Conservation (phyloP, 768 basidiomycete genomes). For the Boletales sp. region DNA sequence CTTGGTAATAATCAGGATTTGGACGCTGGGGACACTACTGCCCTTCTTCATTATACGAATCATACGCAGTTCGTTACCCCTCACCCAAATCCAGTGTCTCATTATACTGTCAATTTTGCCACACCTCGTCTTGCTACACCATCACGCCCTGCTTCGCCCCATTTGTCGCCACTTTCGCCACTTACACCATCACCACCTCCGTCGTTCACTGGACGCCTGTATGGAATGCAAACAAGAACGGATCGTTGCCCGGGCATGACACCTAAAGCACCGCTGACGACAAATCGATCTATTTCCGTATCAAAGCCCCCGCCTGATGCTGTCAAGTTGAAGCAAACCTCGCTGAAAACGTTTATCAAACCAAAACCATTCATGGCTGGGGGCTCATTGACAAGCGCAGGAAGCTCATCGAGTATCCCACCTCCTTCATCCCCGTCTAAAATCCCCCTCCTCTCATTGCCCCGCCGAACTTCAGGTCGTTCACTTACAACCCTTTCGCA, state of each 20-base stretch:
- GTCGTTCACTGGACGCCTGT: slow-evolving; percentile 25
- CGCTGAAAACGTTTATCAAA: slow-evolving; percentile 22
- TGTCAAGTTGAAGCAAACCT: slow-evolving; percentile 23
- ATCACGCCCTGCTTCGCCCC: background rate
- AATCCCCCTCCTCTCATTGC: slow-evolving; percentile 24
- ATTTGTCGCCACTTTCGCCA: slow-evolving; percentile 34
- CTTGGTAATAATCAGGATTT: slow-evolving; percentile 17
- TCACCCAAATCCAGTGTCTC: slow-evolving; percentile 10
- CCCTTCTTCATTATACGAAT: slow-evolving; percentile 23
- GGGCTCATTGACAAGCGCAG: slow-evolving; percentile 4
- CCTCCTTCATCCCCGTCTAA: slow-evolving; percentile 25
- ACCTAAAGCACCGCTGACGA: background rate
- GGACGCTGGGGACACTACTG: slow-evolving; percentile 14
- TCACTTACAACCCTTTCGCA: slow-evolving; percentile 63
- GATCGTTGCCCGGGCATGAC: background rate
- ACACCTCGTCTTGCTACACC: slow-evolving; percentile 19
- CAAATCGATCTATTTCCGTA: slow-evolving; percentile 6
- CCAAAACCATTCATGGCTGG: background rate
- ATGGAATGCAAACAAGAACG: too few relatives aligned
- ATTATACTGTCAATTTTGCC: slow-evolving; percentile 26
- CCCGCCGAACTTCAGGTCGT: slow-evolving; percentile 19
- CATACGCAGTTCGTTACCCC: slow-evolving; percentile 4
- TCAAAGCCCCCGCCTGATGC: slow-evolving; percentile 10
- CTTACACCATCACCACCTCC: slow-evolving; percentile 53
- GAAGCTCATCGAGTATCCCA: slow-evolving; percentile 5